phyloP scores from a whole-genome alignment of 192 early-diverging fungal species.

The Linnemannia elongata region DNA sequence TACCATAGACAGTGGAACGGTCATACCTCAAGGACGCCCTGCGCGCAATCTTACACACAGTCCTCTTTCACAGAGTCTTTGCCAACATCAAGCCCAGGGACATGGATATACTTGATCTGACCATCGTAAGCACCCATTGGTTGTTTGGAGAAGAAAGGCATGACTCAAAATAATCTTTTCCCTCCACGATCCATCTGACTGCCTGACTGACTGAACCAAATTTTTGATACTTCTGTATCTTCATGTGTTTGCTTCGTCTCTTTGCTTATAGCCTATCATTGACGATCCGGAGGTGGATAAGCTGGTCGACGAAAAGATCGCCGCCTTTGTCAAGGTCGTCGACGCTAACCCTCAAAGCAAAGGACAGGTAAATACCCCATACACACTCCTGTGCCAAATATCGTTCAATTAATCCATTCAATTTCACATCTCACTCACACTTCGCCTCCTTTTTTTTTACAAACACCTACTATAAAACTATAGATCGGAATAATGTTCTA shows the following conservation, averaged over 20 bases:
- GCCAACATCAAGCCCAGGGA: slow-evolving; percentile 68
- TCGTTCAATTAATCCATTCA: background rate
- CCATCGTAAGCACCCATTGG: slow-evolving; percentile 59
- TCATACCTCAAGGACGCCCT: slow-evolving; percentile 34
- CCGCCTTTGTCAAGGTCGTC: slow-evolving; percentile 58
- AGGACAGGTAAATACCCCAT: slow-evolving; percentile 58
- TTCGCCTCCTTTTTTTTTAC: background rate
- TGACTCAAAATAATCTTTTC: background rate
- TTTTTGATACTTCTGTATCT: background rate
- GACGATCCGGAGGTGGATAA: slow-evolving; percentile 67
- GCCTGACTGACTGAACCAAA: background rate
- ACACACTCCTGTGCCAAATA: background rate
- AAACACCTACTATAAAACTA: background rate
- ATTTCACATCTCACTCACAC: too few relatives aligned
- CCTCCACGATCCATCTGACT: background rate
- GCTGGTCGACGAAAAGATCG: slow-evolving; percentile 64
- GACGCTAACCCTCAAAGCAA: slow-evolving; percentile 56
- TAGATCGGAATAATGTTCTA: slow-evolving; percentile 74
- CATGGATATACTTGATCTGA: slow-evolving; percentile 65
- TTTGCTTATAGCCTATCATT: slow-evolving; percentile 63
- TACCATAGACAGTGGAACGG: slow-evolving; percentile 43
- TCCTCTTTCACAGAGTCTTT: slow-evolving; percentile 72
- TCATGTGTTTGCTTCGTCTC: background rate
- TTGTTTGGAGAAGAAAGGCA: background rate
- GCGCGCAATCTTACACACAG: slow-evolving; percentile 67